Percentiles rank a stretch among this genome's conserved stretches.
Evolutionary conservation across 306 rosid genomes (phyloP).

Genomic region (Hylodesmum podocarpum): DNA sequence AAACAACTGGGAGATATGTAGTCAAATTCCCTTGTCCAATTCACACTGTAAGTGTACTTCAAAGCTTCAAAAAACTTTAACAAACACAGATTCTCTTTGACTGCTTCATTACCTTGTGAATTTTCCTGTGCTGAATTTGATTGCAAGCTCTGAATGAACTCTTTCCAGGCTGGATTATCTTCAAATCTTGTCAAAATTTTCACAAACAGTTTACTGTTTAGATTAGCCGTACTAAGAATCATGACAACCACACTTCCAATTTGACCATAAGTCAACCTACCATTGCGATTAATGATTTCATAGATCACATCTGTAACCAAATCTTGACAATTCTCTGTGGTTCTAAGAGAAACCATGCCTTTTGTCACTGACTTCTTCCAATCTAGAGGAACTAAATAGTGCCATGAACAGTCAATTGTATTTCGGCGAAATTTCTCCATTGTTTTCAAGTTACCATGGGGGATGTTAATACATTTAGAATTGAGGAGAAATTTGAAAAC

Average conservation of each 20-base stretch:
- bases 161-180: slow-evolving; percentile 42
- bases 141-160: slow-evolving; percentile 37
- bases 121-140: not conserved
- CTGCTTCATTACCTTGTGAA: not conserved
- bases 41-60: slow-evolving; percentile 31
- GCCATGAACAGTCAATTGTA: slow-evolving; percentile 32
- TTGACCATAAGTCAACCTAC: slow-evolving; percentile 38
- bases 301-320: slow-evolving; percentile 30
- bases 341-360: slow-evolving; percentile 46
- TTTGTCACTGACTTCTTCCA: slow-evolving; percentile 36
- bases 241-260: slow-evolving; percentile 51
- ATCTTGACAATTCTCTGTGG: slow-evolving; percentile 32
- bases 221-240: slow-evolving; percentile 49
- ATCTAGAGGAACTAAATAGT: slow-evolving; percentile 43
- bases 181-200: slow-evolving; percentile 24
- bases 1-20: slow-evolving; percentile 66
- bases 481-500: slow-evolving; percentile 51
- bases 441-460: not conserved
- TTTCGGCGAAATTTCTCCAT: slow-evolving; percentile 14
- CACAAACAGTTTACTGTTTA: slow-evolving; percentile 10
- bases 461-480: slow-evolving; percentile 24
- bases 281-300: slow-evolving; percentile 20
- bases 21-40: slow-evolving; percentile 34
- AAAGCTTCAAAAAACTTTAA: slow-evolving; percentile 40
- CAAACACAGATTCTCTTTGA: not conserved